Conservation (phyloP, 2,329 filamentous ascomycete genomes). For the Paecilomyces sp. region DNA sequence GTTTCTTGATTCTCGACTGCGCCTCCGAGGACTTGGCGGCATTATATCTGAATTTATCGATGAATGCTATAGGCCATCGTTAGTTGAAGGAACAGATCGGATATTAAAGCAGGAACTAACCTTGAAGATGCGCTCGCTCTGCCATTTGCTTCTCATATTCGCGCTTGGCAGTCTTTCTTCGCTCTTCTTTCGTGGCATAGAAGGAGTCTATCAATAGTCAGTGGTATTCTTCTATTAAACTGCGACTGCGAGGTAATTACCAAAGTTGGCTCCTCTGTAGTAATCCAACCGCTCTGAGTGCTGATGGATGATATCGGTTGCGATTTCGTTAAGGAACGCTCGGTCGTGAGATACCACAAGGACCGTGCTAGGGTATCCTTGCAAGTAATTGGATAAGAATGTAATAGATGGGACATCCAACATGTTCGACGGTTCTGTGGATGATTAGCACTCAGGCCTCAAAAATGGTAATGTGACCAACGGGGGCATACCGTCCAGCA, state of each 20-base stretch:
- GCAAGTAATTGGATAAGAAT: conserved; percentile 92
- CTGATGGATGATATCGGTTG: conserved; percentile 98
- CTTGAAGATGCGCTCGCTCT: conserved; percentile 82
- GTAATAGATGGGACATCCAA: conserved; percentile 99
- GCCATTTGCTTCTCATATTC: conserved; percentile 99
- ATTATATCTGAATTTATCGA: conserved; percentile 99
- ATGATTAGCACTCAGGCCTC: conserved; percentile 11
- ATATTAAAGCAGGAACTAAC: conserved; percentile 14
- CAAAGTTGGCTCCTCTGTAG: conserved; percentile 95
- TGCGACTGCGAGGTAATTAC: conserved; percentile 21
- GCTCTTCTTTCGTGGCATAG: conserved; percentile 95
- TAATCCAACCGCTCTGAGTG: conserved; percentile 96
- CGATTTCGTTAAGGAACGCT: conserved; percentile 96
- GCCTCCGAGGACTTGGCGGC: conserved; percentile 97
- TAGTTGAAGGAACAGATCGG: conserved; percentile 1
- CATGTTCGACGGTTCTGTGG: conserved; percentile 92
- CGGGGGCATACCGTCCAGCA: conserved; percentile 63
- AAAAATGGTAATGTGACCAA: not conserved
- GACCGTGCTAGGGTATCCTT: conserved; percentile 87
- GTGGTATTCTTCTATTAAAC: conserved; percentile 1
- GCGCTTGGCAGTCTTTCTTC: conserved; percentile 89
- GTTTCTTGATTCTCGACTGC: conserved; percentile 97
- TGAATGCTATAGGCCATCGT: conserved; percentile 57
- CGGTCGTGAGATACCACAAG: conserved; percentile 97
- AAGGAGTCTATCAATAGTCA: conserved; percentile 59